These are phyloP conservation scores for Trametes polyzona DNA, from an alignment of 1,284 basidiomycete species.

Conservation along the genomic window DNA sequence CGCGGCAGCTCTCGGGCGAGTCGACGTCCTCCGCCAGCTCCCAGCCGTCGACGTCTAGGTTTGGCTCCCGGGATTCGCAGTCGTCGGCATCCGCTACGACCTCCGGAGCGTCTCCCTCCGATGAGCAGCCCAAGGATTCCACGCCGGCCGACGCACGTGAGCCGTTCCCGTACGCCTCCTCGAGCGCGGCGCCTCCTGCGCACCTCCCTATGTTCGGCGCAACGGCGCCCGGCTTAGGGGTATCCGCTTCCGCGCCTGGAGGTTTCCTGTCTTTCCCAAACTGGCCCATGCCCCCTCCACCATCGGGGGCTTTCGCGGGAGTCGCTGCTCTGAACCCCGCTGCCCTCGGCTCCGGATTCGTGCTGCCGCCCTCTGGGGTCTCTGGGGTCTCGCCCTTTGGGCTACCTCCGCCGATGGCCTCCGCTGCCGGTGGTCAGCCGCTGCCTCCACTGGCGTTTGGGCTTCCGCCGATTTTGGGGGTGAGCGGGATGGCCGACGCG, in stretches of 20 bases:
- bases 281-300: background rate
- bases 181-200: background rate
- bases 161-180: conserved; percentile 32
- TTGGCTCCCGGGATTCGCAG: conserved; percentile 4
- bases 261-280: background rate
- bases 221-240: background rate
- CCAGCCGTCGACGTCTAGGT: conserved; percentile 8
- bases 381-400: background rate
- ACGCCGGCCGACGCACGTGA: conserved; percentile 5
- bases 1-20: conserved; percentile 23
- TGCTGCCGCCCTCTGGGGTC: background rate
- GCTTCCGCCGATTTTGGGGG: background rate
- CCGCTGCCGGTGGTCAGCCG: background rate
- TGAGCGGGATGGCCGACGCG: background rate
- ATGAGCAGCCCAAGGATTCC: background rate
- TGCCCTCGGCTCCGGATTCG: background rate
- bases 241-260: background rate
- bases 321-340: conserved; percentile 15
- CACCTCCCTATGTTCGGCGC: conserved; percentile 9
- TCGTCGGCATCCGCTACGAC: conserved; percentile 12
- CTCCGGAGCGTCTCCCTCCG: conserved; percentile 13
- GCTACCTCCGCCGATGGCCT: background rate
- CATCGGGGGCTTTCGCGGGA: background rate
- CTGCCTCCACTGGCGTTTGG: background rate
- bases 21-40: conserved; percentile 21